Percentiles rank a stretch among this genome's conserved stretches.
Conservation (phyloP, 345 rosid genomes). For the Eucalyptus erythrocorys region DNA sequence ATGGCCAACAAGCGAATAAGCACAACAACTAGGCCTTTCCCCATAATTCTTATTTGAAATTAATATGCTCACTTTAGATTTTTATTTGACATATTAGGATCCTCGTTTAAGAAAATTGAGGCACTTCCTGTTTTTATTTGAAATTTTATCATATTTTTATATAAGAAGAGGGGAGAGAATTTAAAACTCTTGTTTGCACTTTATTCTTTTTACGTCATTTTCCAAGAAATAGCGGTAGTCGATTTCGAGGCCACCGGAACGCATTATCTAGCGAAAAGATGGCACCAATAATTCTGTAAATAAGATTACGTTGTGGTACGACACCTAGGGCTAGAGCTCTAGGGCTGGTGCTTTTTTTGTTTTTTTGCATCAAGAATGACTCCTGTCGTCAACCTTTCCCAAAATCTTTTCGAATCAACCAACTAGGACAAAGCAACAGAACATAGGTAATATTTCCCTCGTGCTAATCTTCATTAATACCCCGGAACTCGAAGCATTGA, state of each 20-base stretch:
- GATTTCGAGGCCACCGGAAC: neutral
- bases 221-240: neutral
- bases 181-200: neutral
- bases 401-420: neutral
- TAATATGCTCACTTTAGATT: rapidly evolving
- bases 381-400: neutral
- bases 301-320: neutral
- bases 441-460: neutral
- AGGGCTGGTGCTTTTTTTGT: neutral
- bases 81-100: rapidly evolving
- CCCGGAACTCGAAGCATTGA: neutral
- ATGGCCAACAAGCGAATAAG: too few species aligned
- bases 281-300: neutral
- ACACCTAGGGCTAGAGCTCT: neutral
- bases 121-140: rapidly evolving
- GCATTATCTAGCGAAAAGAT: neutral
- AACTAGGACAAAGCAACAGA: neutral
- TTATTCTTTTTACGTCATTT: neutral
- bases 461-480: neutral
- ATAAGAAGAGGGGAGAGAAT: neutral
- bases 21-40: rapidly evolving
- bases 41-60: too few species aligned
- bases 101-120: too few species aligned
- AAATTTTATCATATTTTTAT: too few species aligned
- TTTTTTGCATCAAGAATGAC: neutral